These are phyloP conservation scores for Cinnamomum chago DNA, from an alignment of 164 flowering plant genomes.

Conservation along the genomic window DNA sequence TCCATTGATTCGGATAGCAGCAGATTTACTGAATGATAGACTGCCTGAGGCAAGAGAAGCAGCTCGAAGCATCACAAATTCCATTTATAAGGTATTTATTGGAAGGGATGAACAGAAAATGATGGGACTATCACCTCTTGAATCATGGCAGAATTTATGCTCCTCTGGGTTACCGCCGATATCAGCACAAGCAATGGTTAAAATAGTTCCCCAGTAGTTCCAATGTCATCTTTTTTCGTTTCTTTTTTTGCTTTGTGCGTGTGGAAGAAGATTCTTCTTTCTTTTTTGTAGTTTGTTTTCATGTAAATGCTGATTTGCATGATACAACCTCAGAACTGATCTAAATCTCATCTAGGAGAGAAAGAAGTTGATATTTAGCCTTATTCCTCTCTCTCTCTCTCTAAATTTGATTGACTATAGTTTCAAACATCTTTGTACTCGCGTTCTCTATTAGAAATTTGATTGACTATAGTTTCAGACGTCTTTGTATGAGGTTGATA, in stretches of 20 bases:
- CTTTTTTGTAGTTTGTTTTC: not conserved
- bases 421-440: no score
- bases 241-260: not conserved
- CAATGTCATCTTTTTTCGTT: not conserved
- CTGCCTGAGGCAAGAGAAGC: constrained; percentile 93
- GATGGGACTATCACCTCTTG: constrained; percentile 18
- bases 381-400: not conserved
- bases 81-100: constrained; percentile 31
- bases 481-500: no score
- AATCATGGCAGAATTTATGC: constrained; percentile 74
- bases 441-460: no score
- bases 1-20: constrained; percentile 44
- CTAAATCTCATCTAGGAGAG: no score
- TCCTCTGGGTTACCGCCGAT: constrained; percentile 54
- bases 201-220: constrained; percentile 31
- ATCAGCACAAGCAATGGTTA: constrained; percentile 64
- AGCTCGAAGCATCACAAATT: constrained; percentile 52
- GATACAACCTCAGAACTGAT: not conserved
- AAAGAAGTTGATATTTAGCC: no score
- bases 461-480: no score
- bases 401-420: not conserved
- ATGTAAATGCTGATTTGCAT: not conserved
- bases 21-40: constrained; percentile 65
- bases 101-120: constrained; percentile 46
- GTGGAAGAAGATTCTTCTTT: not conserved